phyloP scores from a whole-genome alignment of 345 rosid species.

The Noccaea bulbosa region DNA sequence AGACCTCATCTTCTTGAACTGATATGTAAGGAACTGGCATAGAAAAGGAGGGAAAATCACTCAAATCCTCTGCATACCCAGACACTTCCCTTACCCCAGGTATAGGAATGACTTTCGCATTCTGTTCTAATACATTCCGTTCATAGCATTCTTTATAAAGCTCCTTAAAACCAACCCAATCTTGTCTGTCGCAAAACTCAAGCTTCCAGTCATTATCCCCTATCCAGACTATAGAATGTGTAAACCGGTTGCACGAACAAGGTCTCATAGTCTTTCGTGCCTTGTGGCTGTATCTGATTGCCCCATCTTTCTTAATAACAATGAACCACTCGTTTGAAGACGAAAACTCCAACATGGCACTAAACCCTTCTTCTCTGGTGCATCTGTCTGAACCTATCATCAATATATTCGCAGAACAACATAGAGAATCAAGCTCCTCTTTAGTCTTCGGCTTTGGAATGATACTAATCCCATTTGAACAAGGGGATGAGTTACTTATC shows the following conservation, averaged over 20 bases:
- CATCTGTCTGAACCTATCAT: constrained; percentile 66
- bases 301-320: constrained; percentile 61
- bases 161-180: constrained; percentile 86
- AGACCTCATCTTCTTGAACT: constrained; percentile 63
- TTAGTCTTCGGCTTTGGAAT: constrained; percentile 37
- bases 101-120: constrained; percentile 70
- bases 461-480: constrained; percentile 45
- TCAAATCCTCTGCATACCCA: constrained; percentile 49
- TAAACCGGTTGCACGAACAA: constrained; percentile 59
- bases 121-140: constrained; percentile 54
- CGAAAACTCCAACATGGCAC: constrained; percentile 55
- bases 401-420: constrained; percentile 72
- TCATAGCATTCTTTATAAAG: constrained; percentile 83
- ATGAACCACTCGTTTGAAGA: constrained; percentile 74
- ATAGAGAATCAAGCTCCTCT: constrained; percentile 46
- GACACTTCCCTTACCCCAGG: constrained; percentile 75
- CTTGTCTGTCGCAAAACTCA: constrained; percentile 70
- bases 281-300: constrained; percentile 49
- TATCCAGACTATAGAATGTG: constrained; percentile 70
- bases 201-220: constrained; percentile 83
- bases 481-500: constrained; percentile 41
- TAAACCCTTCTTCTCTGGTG: constrained; percentile 70
- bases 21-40: constrained; percentile 69
- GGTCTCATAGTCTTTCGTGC: constrained; percentile 72
- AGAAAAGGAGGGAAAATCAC: constrained; percentile 42